Base-by-base conservation (phyloP, 1,284 basidiomycete genomes). In the Naganishia sp. region DNA sequence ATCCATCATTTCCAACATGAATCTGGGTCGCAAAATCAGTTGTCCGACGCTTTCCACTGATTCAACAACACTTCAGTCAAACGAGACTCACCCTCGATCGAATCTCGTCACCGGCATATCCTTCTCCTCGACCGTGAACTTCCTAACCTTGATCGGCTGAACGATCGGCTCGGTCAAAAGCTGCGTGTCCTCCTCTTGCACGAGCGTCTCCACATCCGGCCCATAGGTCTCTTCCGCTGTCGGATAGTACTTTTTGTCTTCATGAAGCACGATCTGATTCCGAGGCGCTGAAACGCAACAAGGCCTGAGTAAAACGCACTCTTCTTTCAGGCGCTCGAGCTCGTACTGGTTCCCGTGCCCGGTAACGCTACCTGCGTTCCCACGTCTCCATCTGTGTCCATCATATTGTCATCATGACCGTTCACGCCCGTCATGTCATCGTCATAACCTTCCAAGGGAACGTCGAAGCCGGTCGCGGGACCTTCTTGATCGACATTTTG, bases 191-290 rank as follows among this genome's bases (percentile, higher is more conserved):
- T 99, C 96, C 79, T 99, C 96, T 78, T 99, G 94, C 1, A 99
- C 96, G 74, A 99, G 81, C 1, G 95, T 90, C 81, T 99, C 95
- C 25, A 99, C 95, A 67, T 89, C 95, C 52, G 87, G 84, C 9
- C 95, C 96, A 77, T 99, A 99, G 0, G 95, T 87, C 56, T 98
- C 92, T 63, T 84, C 84, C 0, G 96, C 96, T 13, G 89, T 89
- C 9, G 93, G 92, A 76, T 99, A 99, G 81, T 99, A 99, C 79
- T 94, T 90, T 80, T 99, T 99, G 82, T 99, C 91, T 78, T 99
- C 96, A 75, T 99, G 95, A 64, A 97, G 82, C 53, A 97, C 81
- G 35, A 97, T 90, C 57, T 94, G 92, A 72, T 91, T 93, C 70
- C 77, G 76, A 11, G 61, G 55, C 32, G 57, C 67, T 68, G 41